phyloP scores from a whole-genome alignment of 2,329 filamentous ascomycete species.

The Malbranchea zuffiana region DNA sequence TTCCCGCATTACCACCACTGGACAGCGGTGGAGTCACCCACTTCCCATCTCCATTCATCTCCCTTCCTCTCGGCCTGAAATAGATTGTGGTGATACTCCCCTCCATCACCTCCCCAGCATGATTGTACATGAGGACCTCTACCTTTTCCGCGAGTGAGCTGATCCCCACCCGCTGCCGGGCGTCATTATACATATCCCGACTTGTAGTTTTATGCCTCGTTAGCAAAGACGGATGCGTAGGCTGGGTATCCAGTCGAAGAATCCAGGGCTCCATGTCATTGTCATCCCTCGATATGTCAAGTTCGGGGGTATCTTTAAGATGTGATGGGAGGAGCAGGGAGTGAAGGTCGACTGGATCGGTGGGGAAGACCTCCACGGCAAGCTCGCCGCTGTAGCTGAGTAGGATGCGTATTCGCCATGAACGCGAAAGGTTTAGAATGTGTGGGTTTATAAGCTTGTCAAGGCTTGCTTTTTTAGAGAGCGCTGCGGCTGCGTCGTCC shows the following conservation, averaged over 20 bases:
- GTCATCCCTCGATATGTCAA: conserved; percentile 10
- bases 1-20: conserved; percentile 72
- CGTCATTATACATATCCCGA: conserved; percentile 59
- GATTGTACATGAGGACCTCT: conserved; percentile 68
- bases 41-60: conserved; percentile 22
- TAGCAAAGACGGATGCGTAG: conserved; percentile 48
- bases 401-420: conserved; percentile 31
- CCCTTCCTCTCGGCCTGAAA: conserved; percentile 36
- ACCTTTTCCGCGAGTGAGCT: conserved; percentile 32
- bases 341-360: conserved; percentile 18
- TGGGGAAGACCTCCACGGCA: conserved; percentile 25
- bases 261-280: conserved; percentile 29
- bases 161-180: conserved; percentile 53
- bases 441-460: conserved; percentile 24
- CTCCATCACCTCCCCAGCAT: conserved; percentile 62
- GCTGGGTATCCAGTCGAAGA: conserved; percentile 43
- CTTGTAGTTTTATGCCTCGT: conserved; percentile 80
- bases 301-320: conserved; percentile 13
- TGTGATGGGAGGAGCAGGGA: conserved; percentile 9
- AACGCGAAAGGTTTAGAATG: conserved; percentile 24
- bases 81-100: conserved; percentile 74
- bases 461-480: conserved; percentile 20
- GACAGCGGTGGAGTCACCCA: conserved; percentile 77
- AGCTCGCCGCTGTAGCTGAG: conserved; percentile 23
- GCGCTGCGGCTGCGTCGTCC: conserved; percentile 23